Evolutionary conservation across 192 early-diverging fungal genomes (phyloP).

Genomic region (Coemansia reversa): DNA sequence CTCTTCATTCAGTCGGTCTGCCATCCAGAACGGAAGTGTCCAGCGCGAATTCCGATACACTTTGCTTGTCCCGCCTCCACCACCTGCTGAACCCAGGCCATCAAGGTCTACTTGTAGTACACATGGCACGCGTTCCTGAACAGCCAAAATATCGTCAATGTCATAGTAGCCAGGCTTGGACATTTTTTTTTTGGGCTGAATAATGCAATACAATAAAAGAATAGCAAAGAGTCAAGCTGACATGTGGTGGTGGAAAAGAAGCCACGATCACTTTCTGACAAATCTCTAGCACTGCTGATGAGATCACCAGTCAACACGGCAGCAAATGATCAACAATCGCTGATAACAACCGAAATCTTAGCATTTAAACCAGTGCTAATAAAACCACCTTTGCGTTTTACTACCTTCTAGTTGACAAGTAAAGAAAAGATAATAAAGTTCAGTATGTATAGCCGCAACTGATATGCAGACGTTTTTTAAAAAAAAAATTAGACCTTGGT

Average conservation of each 20-base stretch:
- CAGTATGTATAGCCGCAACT: too few species aligned
- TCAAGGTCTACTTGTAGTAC: constrained; percentile 50
- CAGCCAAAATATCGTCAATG: constrained; percentile 54
- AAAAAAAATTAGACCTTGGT: constrained; percentile 62
- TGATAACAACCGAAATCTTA: too few species aligned
- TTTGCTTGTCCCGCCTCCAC: constrained; percentile 46
- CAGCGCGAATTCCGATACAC: constrained; percentile 51
- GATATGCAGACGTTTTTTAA: not conserved
- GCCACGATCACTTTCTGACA: not conserved
- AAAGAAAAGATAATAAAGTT: too few species aligned
- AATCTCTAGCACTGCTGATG: too few species aligned
- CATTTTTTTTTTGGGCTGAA: constrained; percentile 19
- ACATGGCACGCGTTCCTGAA: constrained; percentile 52
- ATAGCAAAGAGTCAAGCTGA: constrained; percentile 1
- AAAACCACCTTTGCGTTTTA: too few species aligned
- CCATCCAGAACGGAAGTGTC: constrained; percentile 57
- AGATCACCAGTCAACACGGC: too few species aligned
- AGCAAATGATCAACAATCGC: too few species aligned
- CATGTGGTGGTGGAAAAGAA: constrained; percentile 2
- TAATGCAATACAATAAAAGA: constrained; percentile 5
- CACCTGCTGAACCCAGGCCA: constrained; percentile 47
- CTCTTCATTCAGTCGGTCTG: constrained; percentile 53
- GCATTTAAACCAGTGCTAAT: too few species aligned
- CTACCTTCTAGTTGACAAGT: too few species aligned
- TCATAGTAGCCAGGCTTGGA: constrained; percentile 47